Percentiles rank a stretch among this genome's conserved stretches.
Evolutionary conservation across 73 alveolate species (phyloP).

Genomic region (Durusdinium trenchii): DNA sequence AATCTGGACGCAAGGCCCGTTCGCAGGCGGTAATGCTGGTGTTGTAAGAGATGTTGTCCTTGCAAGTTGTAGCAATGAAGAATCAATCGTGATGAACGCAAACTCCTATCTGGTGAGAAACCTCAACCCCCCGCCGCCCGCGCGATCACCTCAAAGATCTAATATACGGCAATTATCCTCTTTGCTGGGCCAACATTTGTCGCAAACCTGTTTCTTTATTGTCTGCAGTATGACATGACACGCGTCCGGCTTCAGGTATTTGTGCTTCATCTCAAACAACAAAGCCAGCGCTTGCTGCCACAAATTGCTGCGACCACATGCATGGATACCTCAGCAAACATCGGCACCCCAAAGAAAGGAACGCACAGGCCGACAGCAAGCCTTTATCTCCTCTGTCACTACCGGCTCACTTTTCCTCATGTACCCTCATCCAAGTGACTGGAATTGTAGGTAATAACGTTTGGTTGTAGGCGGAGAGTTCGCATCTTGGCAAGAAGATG

Average conservation of each 20-base stretch:
- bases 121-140: too few species aligned
- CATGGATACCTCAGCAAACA: slow-evolving; percentile 27
- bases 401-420: background rate
- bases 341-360: background rate
- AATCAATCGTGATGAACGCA: too few species aligned
- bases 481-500: slow-evolving; percentile 56
- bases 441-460: slow-evolving; percentile 73
- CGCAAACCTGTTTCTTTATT: too few species aligned
- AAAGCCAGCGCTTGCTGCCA: slow-evolving; percentile 72
- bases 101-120: too few species aligned
- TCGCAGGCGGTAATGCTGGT: slow-evolving; percentile 49
- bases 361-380: background rate
- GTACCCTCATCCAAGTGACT: background rate
- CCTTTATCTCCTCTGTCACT: too few species aligned
- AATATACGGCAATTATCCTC: too few species aligned
- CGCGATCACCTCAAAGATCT: too few species aligned
- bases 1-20: background rate
- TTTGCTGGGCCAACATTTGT: too few species aligned
- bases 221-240: background rate
- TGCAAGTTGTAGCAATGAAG: background rate
- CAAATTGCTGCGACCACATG: slow-evolving; percentile 54
- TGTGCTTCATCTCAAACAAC: background rate
- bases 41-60: slow-evolving; percentile 69
- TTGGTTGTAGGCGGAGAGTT: slow-evolving; percentile 28
- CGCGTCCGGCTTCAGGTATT: slow-evolving; percentile 3